Evolutionary conservation across 1,284 basidiomycete genomes (phyloP).

Genomic region (Malassezia cuniculi): DNA sequence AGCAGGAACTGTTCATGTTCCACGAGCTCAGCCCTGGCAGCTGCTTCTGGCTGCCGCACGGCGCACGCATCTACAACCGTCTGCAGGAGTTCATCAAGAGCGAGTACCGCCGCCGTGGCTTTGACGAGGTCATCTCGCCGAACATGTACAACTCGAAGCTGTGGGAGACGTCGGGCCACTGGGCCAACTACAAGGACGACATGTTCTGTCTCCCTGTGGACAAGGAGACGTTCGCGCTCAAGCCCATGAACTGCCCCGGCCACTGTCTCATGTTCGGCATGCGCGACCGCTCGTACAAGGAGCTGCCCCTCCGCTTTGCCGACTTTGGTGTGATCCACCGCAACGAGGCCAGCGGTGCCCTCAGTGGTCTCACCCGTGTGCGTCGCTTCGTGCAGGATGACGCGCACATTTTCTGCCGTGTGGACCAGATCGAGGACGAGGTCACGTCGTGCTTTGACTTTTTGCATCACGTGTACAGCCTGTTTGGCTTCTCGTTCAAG

Average conservation of each 20-base stretch:
- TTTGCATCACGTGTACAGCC: conserved; percentile 72
- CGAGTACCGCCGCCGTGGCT: conserved; percentile 50
- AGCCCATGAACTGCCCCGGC: conserved; percentile 99
- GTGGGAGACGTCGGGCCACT: conserved; percentile 97
- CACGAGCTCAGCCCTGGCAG: conserved; percentile 88
- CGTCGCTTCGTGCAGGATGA: conserved; percentile 95
- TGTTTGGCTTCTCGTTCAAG: conserved; percentile 95
- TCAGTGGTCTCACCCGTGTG: conserved; percentile 86
- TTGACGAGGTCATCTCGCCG: conserved; percentile 67
- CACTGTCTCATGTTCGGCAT: conserved; percentile 94
- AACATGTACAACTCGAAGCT: conserved; percentile 96
- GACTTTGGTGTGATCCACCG: conserved; percentile 97
- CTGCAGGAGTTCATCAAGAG: conserved; percentile 65
- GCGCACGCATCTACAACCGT: conserved; percentile 91
- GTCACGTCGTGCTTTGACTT: conserved; percentile 82
- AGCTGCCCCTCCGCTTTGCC: conserved; percentile 90
- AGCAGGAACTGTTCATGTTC: conserved; percentile 90
- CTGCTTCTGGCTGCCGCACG: conserved; percentile 93
- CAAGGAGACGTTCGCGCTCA: conserved; percentile 59
- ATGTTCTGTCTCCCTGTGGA: conserved; percentile 92
- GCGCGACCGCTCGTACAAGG: conserved; percentile 83
- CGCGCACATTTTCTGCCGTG: conserved; percentile 92
- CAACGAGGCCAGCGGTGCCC: conserved; percentile 88
- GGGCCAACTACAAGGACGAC: conserved; percentile 76
- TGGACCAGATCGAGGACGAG: conserved; percentile 78